Base-by-base conservation (phyloP, 1,284 basidiomycete species). In the Chondrostereum purpureum region DNA sequence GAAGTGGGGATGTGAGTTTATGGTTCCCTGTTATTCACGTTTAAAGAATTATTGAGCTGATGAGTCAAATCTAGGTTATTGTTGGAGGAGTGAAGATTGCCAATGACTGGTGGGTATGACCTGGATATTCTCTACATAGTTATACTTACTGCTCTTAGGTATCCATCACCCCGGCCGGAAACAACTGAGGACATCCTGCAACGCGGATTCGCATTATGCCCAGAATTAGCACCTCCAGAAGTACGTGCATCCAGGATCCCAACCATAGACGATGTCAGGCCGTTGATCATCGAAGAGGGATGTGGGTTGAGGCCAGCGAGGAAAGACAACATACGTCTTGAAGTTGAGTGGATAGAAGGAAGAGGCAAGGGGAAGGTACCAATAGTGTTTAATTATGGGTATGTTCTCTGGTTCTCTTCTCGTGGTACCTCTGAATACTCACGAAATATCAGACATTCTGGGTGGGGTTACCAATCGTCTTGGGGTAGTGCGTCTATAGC, bases 301-400 rank as follows among this genome's bases (percentile, higher is more conserved):
- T 84, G 81, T 43, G 89, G 88, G 0, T 63, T 90, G 31, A 68
- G 89, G 10, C 89, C 89, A 0, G 77, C 68, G 2, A 69, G 88
- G 45, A 75, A 72, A 36, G 82, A 80, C 18, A 88, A 87, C 0
- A 66, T 85, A 4, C 69, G 88, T 35, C 64, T 91, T 11, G 86
- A 90, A 51, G 59, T 76, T 4, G 77, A 83, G 52, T 70, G 64
- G 60, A 57, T 66, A 14, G 51, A 58, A 36, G 46, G 54, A 55
- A 27, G 48, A 49, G 38, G 51, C 44, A 53, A 56, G 41, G 51
- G 52, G n/a, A 66, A 57, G 43, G 59, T 76, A 24, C 69, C 72
- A 2, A 54, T 70, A 27, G 63, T 69, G 16, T 66, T 67, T 55
- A 76, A 73, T 46, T 92, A 93, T 62, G 87, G 88, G 61, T 90